These are phyloP conservation scores for Starmerella bombi DNA, from an alignment of 805 yeast species.

Conservation along the genomic window DNA sequence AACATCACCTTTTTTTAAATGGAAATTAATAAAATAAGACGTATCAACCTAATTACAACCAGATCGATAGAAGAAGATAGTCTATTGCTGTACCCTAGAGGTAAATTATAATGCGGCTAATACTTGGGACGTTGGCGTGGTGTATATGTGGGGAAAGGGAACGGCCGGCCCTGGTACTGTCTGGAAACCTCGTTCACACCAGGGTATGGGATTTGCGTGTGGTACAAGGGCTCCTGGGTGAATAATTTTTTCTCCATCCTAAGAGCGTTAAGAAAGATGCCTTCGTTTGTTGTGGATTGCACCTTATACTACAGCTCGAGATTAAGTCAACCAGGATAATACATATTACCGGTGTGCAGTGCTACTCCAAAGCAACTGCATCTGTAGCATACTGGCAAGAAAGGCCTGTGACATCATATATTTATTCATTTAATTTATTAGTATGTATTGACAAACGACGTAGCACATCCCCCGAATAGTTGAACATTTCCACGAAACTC, in stretches of 20 bases:
- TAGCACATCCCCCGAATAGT: conserved; percentile 26
- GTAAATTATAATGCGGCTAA: too few relatives aligned
- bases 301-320: conserved; percentile 19
- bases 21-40: too few relatives aligned
- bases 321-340: conserved; percentile 19
- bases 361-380: conserved; percentile 1
- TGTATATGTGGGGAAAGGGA: too few relatives aligned
- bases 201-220: too few relatives aligned
- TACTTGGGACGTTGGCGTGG: too few relatives aligned
- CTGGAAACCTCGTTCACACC: too few relatives aligned
- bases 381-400: conserved; percentile 22
- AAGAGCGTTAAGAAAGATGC: conserved; percentile 1
- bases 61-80: neutral
- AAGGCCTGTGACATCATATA: conserved; percentile 20
- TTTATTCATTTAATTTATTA: too few relatives aligned
- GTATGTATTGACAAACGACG: conserved; percentile 20
- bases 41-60: too few relatives aligned
- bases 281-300: conserved; percentile 3
- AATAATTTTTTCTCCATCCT: neutral
- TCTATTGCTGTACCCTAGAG: neutral
- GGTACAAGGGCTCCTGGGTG: too few relatives aligned
- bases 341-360: conserved; percentile 22
- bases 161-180: too few relatives aligned
- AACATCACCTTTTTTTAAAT: conserved; percentile 47
- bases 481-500: conserved; percentile 1